Evolutionary conservation across 2,329 filamentous ascomycete genomes (phyloP).

Genomic region (Xylaria sp.): DNA sequence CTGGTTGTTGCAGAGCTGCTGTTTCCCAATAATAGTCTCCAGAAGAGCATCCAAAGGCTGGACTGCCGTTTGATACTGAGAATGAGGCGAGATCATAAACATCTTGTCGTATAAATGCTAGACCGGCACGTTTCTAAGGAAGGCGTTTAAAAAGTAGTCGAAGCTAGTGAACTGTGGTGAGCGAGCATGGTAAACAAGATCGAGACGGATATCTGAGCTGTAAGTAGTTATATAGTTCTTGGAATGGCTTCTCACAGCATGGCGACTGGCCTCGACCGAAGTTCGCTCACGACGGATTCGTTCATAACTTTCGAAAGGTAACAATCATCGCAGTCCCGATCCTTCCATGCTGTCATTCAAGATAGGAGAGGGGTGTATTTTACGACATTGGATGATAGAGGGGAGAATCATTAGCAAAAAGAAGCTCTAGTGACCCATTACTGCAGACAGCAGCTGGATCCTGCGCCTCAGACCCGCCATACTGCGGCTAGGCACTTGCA

Average conservation of each 20-base stretch:
- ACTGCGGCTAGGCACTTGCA: conserved; percentile 40
- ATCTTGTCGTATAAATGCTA: conserved; percentile 22
- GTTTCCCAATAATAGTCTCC: conserved; percentile 3
- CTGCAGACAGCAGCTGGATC: conserved; percentile 34
- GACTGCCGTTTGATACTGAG: not conserved
- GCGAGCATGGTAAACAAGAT: conserved; percentile 25
- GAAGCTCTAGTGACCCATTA: conserved; percentile 28
- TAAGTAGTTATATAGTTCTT: conserved; percentile 42
- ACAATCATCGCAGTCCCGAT: conserved; percentile 34
- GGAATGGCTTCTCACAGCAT: conserved; percentile 30
- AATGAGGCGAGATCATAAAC: conserved; percentile 19
- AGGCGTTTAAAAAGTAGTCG: conserved; percentile 15
- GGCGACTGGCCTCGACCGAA: conserved; percentile 19
- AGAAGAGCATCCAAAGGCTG: conserved; percentile 2
- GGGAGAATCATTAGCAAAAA: conserved; percentile 15
- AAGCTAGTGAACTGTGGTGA: conserved; percentile 19
- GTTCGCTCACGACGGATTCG: conserved; percentile 40
- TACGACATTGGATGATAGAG: conserved; percentile 24
- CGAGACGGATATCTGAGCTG: conserved; percentile 24
- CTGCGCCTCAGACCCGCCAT: conserved; percentile 43
- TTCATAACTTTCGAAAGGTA: conserved; percentile 40
- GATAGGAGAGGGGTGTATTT: conserved; percentile 33
- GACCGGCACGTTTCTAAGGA: not conserved
- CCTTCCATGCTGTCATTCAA: conserved; percentile 35
- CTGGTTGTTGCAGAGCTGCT: conserved; percentile 9